A percentile compares a stretch with the other conserved stretches of the same genome.
Conservation (phyloP, 1,284 basidiomycete genomes). For the Schizophyllum commune region DNA sequence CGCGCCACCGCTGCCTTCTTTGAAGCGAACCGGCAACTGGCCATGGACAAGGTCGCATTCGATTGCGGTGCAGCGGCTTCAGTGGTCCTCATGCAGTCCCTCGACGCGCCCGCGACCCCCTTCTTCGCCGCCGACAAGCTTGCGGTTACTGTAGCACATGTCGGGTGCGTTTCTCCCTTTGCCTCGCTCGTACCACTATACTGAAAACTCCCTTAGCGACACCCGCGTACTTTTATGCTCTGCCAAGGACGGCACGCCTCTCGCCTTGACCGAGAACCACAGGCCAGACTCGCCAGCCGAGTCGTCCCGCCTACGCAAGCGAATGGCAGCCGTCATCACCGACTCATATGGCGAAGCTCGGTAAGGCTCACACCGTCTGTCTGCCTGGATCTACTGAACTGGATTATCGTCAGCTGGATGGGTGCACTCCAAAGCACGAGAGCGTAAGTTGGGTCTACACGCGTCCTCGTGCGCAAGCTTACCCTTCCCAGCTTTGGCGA, state of each 20-base stretch:
- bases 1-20: slow-evolving; percentile 68
- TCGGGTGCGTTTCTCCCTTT: slow-evolving; percentile 51
- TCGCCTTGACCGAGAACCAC: slow-evolving; percentile 85
- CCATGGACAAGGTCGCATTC: slow-evolving; percentile 52
- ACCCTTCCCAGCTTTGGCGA: slow-evolving; percentile 70
- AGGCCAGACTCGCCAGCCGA: slow-evolving; percentile 89
- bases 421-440: slow-evolving; percentile 92
- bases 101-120: slow-evolving; percentile 65
- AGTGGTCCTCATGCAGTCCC: slow-evolving; percentile 80
- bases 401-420: slow-evolving; percentile 70
- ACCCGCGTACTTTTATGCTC: slow-evolving; percentile 84
- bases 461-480: background rate
- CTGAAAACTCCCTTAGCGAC: slow-evolving; percentile 46
- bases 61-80: slow-evolving; percentile 86
- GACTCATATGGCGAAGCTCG: slow-evolving; percentile 94
- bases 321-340: slow-evolving; percentile 87
- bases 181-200: slow-evolving; percentile 2
- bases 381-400: slow-evolving; percentile 2
- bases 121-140: slow-evolving; percentile 72
- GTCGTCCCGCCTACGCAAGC: slow-evolving; percentile 74
- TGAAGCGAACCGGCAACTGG: slow-evolving; percentile 58
- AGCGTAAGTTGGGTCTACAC: slow-evolving; percentile 40
- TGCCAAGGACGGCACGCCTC: slow-evolving; percentile 61
- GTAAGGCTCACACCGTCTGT: slow-evolving; percentile 29
- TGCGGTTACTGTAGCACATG: slow-evolving; percentile 85